These are phyloP conservation scores for Saccharomycopsis lassenensis DNA, from an alignment of 805 yeast species.

Conservation along the genomic window DNA sequence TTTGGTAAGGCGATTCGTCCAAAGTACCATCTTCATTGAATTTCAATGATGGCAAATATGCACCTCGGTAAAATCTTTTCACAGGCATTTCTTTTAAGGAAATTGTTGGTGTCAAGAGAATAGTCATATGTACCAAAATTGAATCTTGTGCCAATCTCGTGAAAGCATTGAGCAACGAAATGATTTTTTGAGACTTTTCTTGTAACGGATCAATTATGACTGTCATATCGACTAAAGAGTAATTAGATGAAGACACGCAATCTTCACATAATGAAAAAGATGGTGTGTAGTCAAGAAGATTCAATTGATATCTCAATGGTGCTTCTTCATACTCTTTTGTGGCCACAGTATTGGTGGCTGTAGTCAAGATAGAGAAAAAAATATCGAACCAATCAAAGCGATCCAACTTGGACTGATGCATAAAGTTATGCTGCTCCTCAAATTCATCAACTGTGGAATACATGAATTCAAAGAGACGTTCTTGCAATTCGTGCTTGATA, in stretches of 20 bases:
- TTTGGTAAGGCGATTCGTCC: constrained; percentile 15
- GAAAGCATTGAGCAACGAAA: constrained; percentile 37
- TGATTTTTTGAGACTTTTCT: constrained; percentile 53
- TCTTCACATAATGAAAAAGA: no score
- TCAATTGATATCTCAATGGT: constrained; percentile 14
- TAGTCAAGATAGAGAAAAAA: constrained; percentile 32
- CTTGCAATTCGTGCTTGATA: constrained; percentile 35
- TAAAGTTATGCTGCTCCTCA: constrained; percentile 19
- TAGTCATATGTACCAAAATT: constrained; percentile 37
- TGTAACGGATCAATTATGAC: constrained; percentile 63
- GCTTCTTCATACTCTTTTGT: constrained; percentile 27
- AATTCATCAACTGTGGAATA: constrained; percentile 20
- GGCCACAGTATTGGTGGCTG: no score
- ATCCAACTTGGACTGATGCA: constrained; percentile 6
- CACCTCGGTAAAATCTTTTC: constrained; percentile 48
- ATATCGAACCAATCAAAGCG: constrained; percentile 36
- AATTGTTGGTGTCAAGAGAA: constrained; percentile 49
- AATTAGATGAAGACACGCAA: constrained; percentile 3
- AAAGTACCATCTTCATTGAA: constrained; percentile 22
- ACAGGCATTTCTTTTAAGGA: constrained; percentile 34
- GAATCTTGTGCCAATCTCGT: constrained; percentile 26
- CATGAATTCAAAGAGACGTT: constrained; percentile 30
- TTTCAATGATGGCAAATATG: constrained; percentile 27
- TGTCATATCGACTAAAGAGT: constrained; percentile 37
- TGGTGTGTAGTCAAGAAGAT: constrained; percentile 1